These are phyloP conservation scores for Dioszegia aurantiaca DNA, from an alignment of 768 basidiomycete species.

Conservation along the genomic window DNA sequence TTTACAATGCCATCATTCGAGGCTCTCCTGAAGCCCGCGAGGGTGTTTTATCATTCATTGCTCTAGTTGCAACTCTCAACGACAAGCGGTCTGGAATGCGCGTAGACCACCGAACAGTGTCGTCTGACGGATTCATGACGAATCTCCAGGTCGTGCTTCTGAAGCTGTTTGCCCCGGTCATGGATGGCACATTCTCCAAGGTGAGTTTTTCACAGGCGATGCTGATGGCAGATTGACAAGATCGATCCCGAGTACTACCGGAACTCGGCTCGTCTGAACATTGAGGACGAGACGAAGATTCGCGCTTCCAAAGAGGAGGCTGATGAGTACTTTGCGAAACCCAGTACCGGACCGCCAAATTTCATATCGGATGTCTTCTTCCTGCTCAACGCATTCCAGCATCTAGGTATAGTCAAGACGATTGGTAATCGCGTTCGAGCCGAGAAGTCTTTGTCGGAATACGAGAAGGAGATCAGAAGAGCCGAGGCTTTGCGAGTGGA, in stretches of 20 bases:
- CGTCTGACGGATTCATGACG: slow-evolving; percentile 87
- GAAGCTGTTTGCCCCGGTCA: slow-evolving; percentile 87
- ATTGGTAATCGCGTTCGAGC: slow-evolving; percentile 65
- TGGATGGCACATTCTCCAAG: slow-evolving; percentile 87
- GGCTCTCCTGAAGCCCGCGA: slow-evolving; percentile 75
- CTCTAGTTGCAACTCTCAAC: slow-evolving; percentile 71
- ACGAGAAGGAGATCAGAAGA: slow-evolving; percentile 71
- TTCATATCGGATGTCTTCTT: slow-evolving; percentile 97
- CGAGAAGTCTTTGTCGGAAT: slow-evolving; percentile 56
- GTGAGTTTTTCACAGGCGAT: slow-evolving; percentile 52
- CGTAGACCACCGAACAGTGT: slow-evolving; percentile 81
- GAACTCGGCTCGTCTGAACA: slow-evolving; percentile 66
- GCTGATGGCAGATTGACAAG: slow-evolving; percentile 68
- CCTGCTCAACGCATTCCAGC: slow-evolving; percentile 77
- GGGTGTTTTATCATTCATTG: slow-evolving; percentile 77
- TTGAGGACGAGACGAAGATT: slow-evolving; percentile 87
- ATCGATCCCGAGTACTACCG: slow-evolving; percentile 82
- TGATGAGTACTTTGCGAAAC: slow-evolving; percentile 62
- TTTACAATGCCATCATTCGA: slow-evolving; percentile 84
- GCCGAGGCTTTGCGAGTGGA: slow-evolving; percentile 67
- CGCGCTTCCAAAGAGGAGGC: slow-evolving; percentile 89
- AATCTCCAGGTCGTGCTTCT: slow-evolving; percentile 80
- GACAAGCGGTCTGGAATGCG: slow-evolving; percentile 82
- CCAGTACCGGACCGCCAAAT: slow-evolving; percentile 60
- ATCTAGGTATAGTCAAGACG: slow-evolving; percentile 81